Base-by-base conservation (phyloP, 108 stramenopile species). In the Cyclostephanos tholiformis region DNA sequence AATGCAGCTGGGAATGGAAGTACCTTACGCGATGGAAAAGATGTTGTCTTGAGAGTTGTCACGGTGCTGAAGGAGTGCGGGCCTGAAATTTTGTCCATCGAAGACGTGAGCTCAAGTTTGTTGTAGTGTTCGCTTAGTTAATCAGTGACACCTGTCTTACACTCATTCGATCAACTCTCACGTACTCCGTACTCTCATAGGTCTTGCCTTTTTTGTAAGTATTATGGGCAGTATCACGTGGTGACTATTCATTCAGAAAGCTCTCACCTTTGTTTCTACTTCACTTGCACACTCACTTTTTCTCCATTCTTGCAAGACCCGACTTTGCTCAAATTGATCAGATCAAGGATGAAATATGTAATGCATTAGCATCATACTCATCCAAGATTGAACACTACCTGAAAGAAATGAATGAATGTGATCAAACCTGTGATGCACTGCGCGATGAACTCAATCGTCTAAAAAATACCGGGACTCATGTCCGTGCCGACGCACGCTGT, bases 331-430 rank as follows among this genome's bases (percentile, higher is more conserved):
- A 91, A 71, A 95, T 95, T 44, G 92, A 95, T 73, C 84, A 89
- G 57, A 90, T 95, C 78, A 93, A 95, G 80, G 92, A 91, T 71
- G 95, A 95, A 67, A 95, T 95, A 48, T 90, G 91, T 56, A 86
- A 87, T 58, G 91, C 95, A 36, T 82, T 95, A 14, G 85, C 91
- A 29, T 88, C 91, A 19, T 95, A 95, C 69, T 92, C 91, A 25
- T 84, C 87, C 2, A 90, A 92, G 68, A 95, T 95, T 74, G 89
- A 92, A 61, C 72, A 86, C 51, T 93, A 82, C 70, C 75, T 93
- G 68, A 89, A 90, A 53, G 91, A 93, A 73, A 91, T 95, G 91
- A 89, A 77, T 44, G 90, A 95, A 70, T 93, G 89, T 56, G 95
- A 95, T 69, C 87, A 87, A 62, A 73, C 86, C 10, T 93, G 92